phyloP scores from a whole-genome alignment of 208 protist species.

The Trypanosoma congolense region DNA sequence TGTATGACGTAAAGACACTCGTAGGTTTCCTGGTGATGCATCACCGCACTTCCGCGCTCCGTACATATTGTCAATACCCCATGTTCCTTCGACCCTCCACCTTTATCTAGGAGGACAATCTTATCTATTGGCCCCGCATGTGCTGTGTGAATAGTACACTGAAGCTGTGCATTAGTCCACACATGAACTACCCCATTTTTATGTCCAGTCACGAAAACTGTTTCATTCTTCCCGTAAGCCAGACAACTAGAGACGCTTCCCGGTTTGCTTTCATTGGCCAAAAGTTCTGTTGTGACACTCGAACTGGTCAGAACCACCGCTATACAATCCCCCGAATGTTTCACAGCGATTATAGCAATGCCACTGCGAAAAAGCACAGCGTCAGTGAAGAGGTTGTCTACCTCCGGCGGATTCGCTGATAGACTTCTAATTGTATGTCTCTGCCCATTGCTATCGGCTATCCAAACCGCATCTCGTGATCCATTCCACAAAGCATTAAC shows the following conservation, averaged over 20 bases:
- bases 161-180: slow-evolving; percentile 13
- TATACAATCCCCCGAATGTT: slow-evolving; percentile 19
- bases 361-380: slow-evolving; percentile 8
- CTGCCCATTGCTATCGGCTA: slow-evolving; percentile 14
- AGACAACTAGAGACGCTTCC: slow-evolving; percentile 20
- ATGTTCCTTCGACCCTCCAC: slow-evolving; percentile 27
- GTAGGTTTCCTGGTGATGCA: slow-evolving; percentile 42
- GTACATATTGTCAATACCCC: slow-evolving; percentile 61
- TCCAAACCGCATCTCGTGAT: slow-evolving; percentile 8
- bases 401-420: neutral
- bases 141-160: slow-evolving; percentile 14
- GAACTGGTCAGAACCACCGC: slow-evolving; percentile 8
- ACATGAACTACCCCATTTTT: slow-evolving; percentile 19
- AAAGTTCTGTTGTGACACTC: slow-evolving; percentile 6
- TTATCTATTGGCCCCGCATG: slow-evolving; percentile 21
- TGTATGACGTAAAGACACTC: slow-evolving; percentile 48
- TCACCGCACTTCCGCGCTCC: slow-evolving; percentile 51
- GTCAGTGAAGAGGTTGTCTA: slow-evolving; percentile 14
- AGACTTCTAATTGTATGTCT: slow-evolving; percentile 3
- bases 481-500: slow-evolving; percentile 17
- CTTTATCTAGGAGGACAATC: slow-evolving; percentile 12
- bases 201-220: slow-evolving; percentile 23
- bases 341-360: slow-evolving; percentile 20
- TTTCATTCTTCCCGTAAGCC: slow-evolving; percentile 15
- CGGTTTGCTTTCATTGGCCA: slow-evolving; percentile 17